A percentile compares a stretch with the other conserved stretches of the same genome.
These are phyloP conservation scores for Porphyridium purpureum DNA, from an alignment of 23 red algal species.

Conservation along the genomic window DNA sequence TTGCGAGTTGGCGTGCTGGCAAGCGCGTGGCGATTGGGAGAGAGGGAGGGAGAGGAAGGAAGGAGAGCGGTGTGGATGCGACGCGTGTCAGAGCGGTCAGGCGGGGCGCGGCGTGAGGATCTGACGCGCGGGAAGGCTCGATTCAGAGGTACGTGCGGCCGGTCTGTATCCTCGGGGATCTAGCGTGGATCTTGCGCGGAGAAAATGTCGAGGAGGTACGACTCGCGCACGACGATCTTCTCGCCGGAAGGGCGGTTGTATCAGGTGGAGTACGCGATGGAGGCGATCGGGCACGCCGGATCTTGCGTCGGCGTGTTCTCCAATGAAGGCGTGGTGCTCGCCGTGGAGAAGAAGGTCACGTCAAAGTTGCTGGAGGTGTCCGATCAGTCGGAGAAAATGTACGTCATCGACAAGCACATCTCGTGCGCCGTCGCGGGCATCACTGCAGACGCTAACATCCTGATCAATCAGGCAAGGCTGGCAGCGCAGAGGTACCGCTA, in stretches of 20 bases:
- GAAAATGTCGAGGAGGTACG: slow-evolving; percentile 18
- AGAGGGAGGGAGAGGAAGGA: no score
- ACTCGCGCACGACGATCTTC: slow-evolving; percentile 57
- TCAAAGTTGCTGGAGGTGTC: slow-evolving; percentile 86
- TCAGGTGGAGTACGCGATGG: slow-evolving; percentile 99
- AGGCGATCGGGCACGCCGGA: slow-evolving; percentile 96
- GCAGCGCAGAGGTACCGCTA: slow-evolving; percentile 76
- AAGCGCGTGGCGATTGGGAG: no score
- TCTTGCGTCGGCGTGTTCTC: slow-evolving; percentile 75
- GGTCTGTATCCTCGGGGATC: no score
- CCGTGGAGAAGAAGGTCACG: slow-evolving; percentile 83
- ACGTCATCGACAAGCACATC: slow-evolving; percentile 85
- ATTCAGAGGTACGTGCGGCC: no score
- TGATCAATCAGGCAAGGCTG: slow-evolving; percentile 80
- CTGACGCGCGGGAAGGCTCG: no score
- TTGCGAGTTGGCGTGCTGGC: no score
- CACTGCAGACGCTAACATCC: slow-evolving; percentile 94
- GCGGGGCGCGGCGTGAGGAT: no score
- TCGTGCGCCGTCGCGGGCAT: slow-evolving; percentile 96
- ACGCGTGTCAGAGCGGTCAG: no score
- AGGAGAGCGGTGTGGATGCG: no score
- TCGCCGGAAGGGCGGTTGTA: slow-evolving; percentile 92
- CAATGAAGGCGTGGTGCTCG: slow-evolving; percentile 77
- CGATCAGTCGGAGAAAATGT: slow-evolving; percentile 98
- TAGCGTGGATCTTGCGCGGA: no score